Conservation (phyloP, 2,329 filamentous ascomycete species). For the Talaromyces marneffei region DNA sequence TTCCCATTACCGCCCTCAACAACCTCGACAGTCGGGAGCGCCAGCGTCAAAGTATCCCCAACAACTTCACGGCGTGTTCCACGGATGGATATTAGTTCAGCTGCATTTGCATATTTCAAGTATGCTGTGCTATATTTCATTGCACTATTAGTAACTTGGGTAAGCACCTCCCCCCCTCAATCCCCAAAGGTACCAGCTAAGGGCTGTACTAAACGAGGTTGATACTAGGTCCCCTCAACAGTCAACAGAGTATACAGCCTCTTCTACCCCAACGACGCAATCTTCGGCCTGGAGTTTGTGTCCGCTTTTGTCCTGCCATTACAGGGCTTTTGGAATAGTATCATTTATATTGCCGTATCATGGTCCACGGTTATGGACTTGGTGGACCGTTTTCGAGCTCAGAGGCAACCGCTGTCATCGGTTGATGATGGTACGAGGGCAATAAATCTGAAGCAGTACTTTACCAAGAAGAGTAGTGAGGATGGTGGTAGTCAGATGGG, state of each 20-base stretch:
- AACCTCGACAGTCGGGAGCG: background rate
- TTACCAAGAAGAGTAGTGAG: background rate
- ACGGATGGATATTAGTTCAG: conserved; percentile 16
- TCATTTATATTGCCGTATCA: conserved; percentile 69
- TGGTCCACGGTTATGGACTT: conserved; percentile 54
- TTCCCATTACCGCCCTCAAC: conserved; percentile 9
- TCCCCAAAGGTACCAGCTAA: background rate
- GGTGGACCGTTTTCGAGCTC: background rate
- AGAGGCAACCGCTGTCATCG: background rate
- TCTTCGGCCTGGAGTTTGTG: conserved; percentile 60
- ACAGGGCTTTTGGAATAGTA: conserved; percentile 78
- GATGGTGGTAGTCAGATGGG: background rate
- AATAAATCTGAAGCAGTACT: background rate
- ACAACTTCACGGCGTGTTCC: background rate
- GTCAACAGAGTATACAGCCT: conserved; percentile 71
- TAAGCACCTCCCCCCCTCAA: conserved; percentile 16
- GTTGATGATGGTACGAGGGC: background rate
- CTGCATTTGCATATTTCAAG: conserved; percentile 36
- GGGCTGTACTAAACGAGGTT: background rate
- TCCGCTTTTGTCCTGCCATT: conserved; percentile 70
- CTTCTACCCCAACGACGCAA: conserved; percentile 49
- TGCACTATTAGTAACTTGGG: conserved; percentile 40
- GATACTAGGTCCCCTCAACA: conserved; percentile 59
- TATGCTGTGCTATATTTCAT: conserved; percentile 38
- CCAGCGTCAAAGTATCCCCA: conserved; percentile 1